Percentiles rank a stretch among this genome's conserved stretches.
Evolutionary conservation across 2,329 filamentous ascomycete genomes (phyloP).

Genomic region (Hypoxylon sp.): DNA sequence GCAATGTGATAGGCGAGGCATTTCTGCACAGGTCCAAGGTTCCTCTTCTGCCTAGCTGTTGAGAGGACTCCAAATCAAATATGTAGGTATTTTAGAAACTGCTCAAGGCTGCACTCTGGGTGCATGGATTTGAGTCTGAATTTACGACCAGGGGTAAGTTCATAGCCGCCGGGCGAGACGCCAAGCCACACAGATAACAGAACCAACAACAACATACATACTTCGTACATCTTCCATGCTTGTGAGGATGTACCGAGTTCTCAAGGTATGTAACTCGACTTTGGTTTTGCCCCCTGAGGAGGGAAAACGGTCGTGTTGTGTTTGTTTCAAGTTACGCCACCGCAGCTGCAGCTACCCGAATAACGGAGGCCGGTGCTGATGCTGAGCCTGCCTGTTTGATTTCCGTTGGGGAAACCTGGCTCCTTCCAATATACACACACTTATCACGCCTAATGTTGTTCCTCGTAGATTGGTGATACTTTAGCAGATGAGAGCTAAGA

Average conservation of each 20-base stretch:
- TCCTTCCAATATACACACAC: background rate
- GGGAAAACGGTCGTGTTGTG: background rate
- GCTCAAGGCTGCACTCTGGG: conserved; percentile 5
- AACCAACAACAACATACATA: background rate
- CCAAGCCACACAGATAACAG: conserved; percentile 25
- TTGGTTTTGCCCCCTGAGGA: conserved; percentile 1
- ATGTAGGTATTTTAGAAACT: background rate
- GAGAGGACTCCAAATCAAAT: conserved; percentile 1
- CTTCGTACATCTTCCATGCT: background rate
- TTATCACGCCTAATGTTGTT: no score
- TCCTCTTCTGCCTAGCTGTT: conserved; percentile 2
- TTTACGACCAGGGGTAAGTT: background rate
- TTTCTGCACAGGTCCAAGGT: background rate
- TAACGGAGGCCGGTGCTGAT: conserved; percentile 1
- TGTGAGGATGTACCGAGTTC: background rate
- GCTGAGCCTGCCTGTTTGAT: conserved; percentile 2
- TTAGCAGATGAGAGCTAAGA: background rate
- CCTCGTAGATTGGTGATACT: background rate
- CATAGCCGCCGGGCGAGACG: conserved; percentile 22
- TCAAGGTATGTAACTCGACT: background rate
- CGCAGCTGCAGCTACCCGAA: conserved; percentile 16
- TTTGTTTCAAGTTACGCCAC: conserved; percentile 5
- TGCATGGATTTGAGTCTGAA: background rate
- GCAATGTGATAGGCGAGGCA: conserved; percentile 15
- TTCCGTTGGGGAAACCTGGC: background rate